A percentile compares a stretch with the other conserved stretches of the same genome.
Conservation (phyloP, 169 alveolate species). For the Pseudocohnilembus persalinus region DNA sequence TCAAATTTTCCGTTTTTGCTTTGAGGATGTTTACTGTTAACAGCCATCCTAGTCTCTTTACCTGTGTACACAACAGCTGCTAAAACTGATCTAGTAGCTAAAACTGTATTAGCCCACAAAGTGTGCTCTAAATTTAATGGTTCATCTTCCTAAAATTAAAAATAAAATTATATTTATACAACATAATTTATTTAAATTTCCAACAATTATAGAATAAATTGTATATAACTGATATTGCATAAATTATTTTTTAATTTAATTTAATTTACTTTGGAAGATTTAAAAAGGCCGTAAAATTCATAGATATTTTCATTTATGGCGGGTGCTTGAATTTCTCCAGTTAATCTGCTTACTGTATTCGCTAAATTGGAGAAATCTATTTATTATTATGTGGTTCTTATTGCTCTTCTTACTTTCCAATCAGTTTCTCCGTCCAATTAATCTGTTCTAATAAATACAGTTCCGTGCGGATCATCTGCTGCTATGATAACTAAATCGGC, state of each 20-base stretch:
- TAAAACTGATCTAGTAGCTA: conserved; percentile 62
- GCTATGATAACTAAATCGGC: conserved; percentile 65
- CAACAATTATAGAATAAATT: no score
- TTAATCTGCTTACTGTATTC: conserved; percentile 11
- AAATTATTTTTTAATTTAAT: no score
- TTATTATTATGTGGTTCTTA: conserved; percentile 57
- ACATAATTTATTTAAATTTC: no score
- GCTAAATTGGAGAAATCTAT: conserved; percentile 9
- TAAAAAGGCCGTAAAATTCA: conserved; percentile 62
- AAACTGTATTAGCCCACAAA: conserved; percentile 70
- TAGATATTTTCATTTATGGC: conserved; percentile 73
- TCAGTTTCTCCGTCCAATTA: conserved; percentile 89
- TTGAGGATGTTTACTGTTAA: conserved; percentile 69
- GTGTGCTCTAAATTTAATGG: conserved; percentile 70
- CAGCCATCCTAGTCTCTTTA: conserved; percentile 65
- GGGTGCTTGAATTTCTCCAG: conserved; percentile 40
- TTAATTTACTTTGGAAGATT: not conserved
- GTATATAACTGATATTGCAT: no score
- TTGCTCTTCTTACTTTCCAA: conserved; percentile 83
- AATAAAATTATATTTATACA: no score
- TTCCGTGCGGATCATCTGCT: conserved; percentile 64
- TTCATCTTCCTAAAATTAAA: no score
- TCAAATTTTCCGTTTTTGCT: conserved; percentile 69
- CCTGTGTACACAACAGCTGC: conserved; percentile 73
- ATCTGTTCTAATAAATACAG: conserved; percentile 82